These are phyloP conservation scores for Hibiscus syriacus DNA, from an alignment of 345 rosid genomes.

Conservation along the genomic window DNA sequence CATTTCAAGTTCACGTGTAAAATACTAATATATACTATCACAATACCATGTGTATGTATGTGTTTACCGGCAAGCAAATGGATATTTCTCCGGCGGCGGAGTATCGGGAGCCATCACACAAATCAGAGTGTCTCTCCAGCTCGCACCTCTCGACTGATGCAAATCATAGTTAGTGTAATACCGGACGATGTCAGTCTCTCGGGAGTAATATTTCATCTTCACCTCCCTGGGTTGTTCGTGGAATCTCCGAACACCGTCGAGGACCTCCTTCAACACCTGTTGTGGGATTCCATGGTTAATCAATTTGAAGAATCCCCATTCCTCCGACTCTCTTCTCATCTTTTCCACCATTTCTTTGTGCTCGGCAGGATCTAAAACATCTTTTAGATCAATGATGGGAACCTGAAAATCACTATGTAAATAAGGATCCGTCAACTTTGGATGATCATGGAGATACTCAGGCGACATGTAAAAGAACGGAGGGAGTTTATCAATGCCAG, in stretches of 20 bases:
- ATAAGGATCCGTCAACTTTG: neutral
- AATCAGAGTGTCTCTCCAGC: slow-evolving; percentile 25
- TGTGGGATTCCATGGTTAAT: slow-evolving; percentile 19
- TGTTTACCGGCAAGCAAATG: slow-evolving; percentile 18
- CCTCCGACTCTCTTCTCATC: neutral
- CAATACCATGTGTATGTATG: no score
- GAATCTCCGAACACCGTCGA: slow-evolving; percentile 14
- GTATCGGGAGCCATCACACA: slow-evolving; percentile 12
- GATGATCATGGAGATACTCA: neutral
- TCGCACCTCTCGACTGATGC: slow-evolving; percentile 12
- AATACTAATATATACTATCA: no score
- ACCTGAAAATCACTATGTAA: neutral
- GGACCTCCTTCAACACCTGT: neutral
- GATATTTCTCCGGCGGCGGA: slow-evolving; percentile 12
- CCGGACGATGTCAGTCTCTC: slow-evolving; percentile 12
- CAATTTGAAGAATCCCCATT: slow-evolving; percentile 19
- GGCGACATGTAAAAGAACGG: neutral
- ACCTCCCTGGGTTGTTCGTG: slow-evolving; percentile 14
- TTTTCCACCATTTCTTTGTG: neutral
- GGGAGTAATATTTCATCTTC: slow-evolving; percentile 11
- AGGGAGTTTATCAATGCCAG: neutral
- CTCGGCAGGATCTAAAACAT: neutral
- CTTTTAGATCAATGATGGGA: neutral
- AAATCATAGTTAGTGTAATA: slow-evolving; percentile 14
- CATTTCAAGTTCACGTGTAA: neutral